phyloP scores from a whole-genome alignment of 192 early-diverging fungal species.

The Chytriomyces confervae region DNA sequence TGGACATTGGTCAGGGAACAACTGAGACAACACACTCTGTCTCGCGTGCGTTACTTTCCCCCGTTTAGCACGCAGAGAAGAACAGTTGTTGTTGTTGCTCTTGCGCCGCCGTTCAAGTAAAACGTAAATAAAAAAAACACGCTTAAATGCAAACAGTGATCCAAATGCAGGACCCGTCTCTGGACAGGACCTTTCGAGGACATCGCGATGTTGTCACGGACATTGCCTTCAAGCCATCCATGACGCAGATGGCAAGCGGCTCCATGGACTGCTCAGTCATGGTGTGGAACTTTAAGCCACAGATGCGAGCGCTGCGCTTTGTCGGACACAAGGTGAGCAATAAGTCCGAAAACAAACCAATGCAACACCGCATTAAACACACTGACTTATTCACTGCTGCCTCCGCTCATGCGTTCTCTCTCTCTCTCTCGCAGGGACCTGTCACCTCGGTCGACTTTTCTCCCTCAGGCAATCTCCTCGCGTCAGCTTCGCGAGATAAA shows the following conservation, averaged over 20 bases:
- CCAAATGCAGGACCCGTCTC: conserved; percentile 51
- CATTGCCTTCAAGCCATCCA: conserved; percentile 61
- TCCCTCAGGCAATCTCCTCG: conserved; percentile 55
- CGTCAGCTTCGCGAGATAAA: conserved; percentile 58
- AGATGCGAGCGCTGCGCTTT: conserved; percentile 63
- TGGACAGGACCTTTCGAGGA: conserved; percentile 65
- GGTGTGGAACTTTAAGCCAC: conserved; percentile 71
- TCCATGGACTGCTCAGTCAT: conserved; percentile 66
- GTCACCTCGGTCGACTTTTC: conserved; percentile 65
- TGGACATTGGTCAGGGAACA: too few relatives aligned
- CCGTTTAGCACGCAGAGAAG: too few relatives aligned
- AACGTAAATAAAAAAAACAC: too few relatives aligned
- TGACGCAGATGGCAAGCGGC: conserved; percentile 62
- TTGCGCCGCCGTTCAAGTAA: too few relatives aligned
- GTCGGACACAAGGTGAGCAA: conserved; percentile 60
- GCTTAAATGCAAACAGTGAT: background rate
- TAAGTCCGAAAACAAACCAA: background rate
- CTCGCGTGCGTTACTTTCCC: too few relatives aligned
- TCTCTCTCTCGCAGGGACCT: conserved; percentile 39
- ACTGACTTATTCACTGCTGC: background rate
- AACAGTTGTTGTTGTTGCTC: too few relatives aligned
- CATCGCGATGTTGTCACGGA: conserved; percentile 63
- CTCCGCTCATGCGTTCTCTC: too few relatives aligned
- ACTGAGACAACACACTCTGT: too few relatives aligned
- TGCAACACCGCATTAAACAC: conserved; percentile 2